phyloP scores from a whole-genome alignment of 2,329 filamentous ascomycete genomes.

The Hawksworthiomyces lignivorus region DNA sequence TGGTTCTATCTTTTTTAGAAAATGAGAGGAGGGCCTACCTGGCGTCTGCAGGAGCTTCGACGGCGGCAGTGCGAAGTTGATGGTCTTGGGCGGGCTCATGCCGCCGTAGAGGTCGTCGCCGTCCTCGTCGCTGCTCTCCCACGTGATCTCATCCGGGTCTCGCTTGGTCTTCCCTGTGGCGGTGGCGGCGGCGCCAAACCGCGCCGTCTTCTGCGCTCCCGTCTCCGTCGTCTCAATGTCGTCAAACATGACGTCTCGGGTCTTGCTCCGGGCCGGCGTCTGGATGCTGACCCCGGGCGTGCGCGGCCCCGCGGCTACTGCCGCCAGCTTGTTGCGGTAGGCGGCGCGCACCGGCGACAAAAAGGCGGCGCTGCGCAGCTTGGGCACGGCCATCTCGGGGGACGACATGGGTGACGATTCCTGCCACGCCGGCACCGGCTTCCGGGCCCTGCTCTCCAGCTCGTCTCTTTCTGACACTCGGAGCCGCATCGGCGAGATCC shows the following conservation, averaged over 20 bases:
- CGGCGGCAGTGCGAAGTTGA: constrained; percentile 74
- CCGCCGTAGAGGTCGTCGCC: constrained; percentile 56
- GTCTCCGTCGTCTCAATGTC: constrained; percentile 7
- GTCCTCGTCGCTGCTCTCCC: constrained; percentile 68
- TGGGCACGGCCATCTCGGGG: constrained; percentile 72
- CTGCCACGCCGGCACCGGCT: too few relatives aligned
- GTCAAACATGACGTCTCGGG: constrained; percentile 34
- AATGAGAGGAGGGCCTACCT: constrained; percentile 37
- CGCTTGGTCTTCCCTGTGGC: constrained; percentile 18
- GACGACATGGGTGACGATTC: constrained; percentile 58
- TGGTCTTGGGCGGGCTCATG: constrained; percentile 88
- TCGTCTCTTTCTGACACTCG: constrained; percentile 20
- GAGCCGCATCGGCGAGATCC: constrained; percentile 39
- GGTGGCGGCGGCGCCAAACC: constrained; percentile 15
- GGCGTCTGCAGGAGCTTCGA: constrained; percentile 74
- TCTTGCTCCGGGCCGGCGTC: constrained; percentile 55
- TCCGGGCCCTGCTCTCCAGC: constrained; percentile 15
- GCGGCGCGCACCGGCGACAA: constrained; percentile 56
- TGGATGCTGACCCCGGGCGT: constrained; percentile 82
- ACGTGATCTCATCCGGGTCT: constrained; percentile 51
- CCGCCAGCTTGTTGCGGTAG: constrained; percentile 33
- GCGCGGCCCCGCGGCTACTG: constrained; percentile 43
- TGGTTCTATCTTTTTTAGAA: too few relatives aligned
- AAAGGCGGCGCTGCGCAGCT: constrained; percentile 79
- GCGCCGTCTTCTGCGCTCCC: background rate